These are phyloP conservation scores for Beta lomatogona DNA, from an alignment of 179 eudicot genomes.

Conservation along the genomic window DNA sequence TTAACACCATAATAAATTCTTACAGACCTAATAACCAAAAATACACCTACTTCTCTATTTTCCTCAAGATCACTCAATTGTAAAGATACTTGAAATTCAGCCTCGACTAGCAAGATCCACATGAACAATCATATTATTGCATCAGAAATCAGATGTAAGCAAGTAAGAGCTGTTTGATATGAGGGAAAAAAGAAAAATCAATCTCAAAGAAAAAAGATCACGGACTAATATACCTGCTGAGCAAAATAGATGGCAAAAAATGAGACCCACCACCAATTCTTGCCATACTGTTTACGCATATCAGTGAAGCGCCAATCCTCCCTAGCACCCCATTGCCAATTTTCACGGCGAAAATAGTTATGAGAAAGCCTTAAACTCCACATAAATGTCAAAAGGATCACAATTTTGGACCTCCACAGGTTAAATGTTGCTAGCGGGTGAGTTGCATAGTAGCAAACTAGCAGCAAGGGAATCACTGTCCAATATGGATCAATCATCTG, in stretches of 20 bases:
- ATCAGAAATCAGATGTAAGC: neutral
- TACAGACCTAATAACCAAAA: neutral
- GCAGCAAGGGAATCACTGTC: constrained; percentile 81
- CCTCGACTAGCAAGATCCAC: neutral
- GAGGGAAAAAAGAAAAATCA: neutral
- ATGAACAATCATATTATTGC: constrained; percentile 3
- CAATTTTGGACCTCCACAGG: constrained; percentile 61
- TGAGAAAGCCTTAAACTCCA: constrained; percentile 84
- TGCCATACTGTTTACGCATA: constrained; percentile 69
- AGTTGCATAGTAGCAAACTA: constrained; percentile 62
- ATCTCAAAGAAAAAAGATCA: neutral
- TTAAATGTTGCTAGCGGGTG: constrained; percentile 62
- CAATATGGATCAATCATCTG: constrained; percentile 96
- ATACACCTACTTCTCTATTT: neutral
- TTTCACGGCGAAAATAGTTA: constrained; percentile 87
- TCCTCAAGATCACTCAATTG: neutral
- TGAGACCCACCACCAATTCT: constrained; percentile 90
- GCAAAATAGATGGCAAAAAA: constrained; percentile 78
- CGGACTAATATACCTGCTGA: constrained; percentile 62
- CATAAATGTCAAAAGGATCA: constrained; percentile 61
- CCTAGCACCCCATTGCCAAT: constrained; percentile 87
- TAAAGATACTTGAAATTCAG: neutral
- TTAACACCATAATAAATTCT: neutral
- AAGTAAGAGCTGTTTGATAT: neutral
- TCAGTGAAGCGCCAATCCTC: constrained; percentile 94